A percentile compares a stretch with the other conserved stretches of the same genome.
These are phyloP conservation scores for Globisporangium cystogenes DNA, from an alignment of 352 stramenopile genomes.

Conservation along the genomic window DNA sequence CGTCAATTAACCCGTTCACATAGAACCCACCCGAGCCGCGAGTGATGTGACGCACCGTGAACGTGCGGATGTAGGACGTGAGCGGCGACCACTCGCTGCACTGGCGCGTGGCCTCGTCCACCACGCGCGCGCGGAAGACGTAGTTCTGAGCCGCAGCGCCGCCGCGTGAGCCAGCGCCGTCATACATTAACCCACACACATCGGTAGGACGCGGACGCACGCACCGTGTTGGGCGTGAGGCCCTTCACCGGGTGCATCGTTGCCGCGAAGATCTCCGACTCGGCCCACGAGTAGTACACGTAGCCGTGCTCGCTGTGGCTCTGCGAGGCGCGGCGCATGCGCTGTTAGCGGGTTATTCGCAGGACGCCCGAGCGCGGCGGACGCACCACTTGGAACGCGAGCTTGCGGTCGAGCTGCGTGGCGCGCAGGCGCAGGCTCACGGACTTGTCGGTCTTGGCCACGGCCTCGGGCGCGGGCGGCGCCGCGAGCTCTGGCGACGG, in stretches of 20 bases:
- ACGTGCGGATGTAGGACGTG: slow-evolving; percentile 70
- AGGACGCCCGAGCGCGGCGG: too few species aligned
- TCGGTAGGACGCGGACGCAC: slow-evolving; percentile 1
- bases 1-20: neutral
- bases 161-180: too few species aligned
- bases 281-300: slow-evolving; percentile 84
- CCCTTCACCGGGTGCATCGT: slow-evolving; percentile 69
- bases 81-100: slow-evolving; percentile 78
- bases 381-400: slow-evolving; percentile 56
- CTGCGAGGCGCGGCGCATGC: slow-evolving; percentile 12
- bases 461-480: slow-evolving; percentile 48
- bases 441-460: slow-evolving; percentile 73
- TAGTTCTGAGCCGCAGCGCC: slow-evolving; percentile 47
- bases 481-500: slow-evolving; percentile 57
- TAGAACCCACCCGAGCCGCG: neutral
- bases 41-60: slow-evolving; percentile 26
- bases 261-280: slow-evolving; percentile 54
- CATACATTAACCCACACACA: neutral
- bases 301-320: slow-evolving; percentile 81
- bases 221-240: slow-evolving; percentile 61
- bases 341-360: too few species aligned
- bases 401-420: slow-evolving; percentile 31
- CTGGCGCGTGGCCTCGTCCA: slow-evolving; percentile 48
- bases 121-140: slow-evolving; percentile 68
- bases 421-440: slow-evolving; percentile 49